Base-by-base conservation (phyloP, 257 asterid genomes). In the Dorcoceras hygrometricum region DNA sequence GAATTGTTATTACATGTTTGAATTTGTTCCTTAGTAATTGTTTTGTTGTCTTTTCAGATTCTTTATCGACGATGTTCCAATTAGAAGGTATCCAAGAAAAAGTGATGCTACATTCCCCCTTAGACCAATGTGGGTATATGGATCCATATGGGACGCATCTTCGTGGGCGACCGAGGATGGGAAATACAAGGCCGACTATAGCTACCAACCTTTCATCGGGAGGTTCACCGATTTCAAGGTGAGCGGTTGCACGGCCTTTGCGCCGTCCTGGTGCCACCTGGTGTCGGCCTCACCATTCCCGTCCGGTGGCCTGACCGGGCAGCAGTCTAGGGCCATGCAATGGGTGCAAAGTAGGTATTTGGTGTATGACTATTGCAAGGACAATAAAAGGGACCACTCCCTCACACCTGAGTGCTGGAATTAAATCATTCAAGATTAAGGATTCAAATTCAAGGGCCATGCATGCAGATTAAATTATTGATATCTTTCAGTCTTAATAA, bases 141-240 rank as follows among this genome's bases (percentile, higher is more conserved):
- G 96, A 2, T 88, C 97, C 0, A 81, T 90, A 22, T 90, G 97
- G 97, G 97, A 90, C 67, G 97, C 97, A 12, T 90, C 97, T 0
- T 71, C 96, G 0, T 90, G 97, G 97, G 97, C 97, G 55, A 91
- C 97, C 0, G 97, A 91, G 65, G 69, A 83, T 12, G 97, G 97
- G 10, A 83, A 36, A 71, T 87, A 85, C 85, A 85, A 73, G 57
- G 96, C 93, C 0, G 87, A 91, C 34, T 91, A 89, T 43, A 59
- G 3, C 0, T 81, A 84, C 81, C 95, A 89, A 56, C 98, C 98
- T 2, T 91, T 91, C n/a, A 72, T 87, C 0, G 98, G 88, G 3
- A 79, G 68, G 76, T 91, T 85, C 77, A 81, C 66, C 18, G 75
- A 79, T 56, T 89, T 91, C 86, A 89, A 89, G 73, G 16, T 83